Percentiles rank a stretch among this genome's conserved stretches.
phyloP scores from a whole-genome alignment of 306 rosid species.

The Dryas alaskensis region DNA sequence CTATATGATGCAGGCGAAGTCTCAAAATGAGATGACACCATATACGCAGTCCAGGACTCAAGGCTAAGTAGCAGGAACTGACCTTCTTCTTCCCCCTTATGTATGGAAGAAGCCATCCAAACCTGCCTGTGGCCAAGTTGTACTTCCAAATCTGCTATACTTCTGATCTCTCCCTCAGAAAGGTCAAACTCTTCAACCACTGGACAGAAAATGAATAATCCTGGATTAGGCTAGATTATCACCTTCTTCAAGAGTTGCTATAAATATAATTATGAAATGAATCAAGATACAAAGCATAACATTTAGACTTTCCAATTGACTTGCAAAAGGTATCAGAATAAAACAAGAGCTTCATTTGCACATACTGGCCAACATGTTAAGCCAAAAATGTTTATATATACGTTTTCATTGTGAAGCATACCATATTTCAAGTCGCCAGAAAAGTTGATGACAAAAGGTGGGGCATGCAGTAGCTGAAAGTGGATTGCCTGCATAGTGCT shows the following conservation, averaged over 20 bases:
- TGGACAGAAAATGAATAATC: conserved; percentile 26
- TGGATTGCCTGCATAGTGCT: conserved; percentile 74
- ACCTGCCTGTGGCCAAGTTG: conserved; percentile 58
- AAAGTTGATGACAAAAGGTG: conserved; percentile 65
- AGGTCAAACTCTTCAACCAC: conserved; percentile 61
- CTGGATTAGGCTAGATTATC: conserved; percentile 18
- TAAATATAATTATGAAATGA: neutral
- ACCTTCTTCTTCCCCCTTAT: conserved; percentile 93
- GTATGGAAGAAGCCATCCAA: conserved; percentile 98
- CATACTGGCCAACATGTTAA: conserved; percentile 14
- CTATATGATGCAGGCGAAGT: neutral
- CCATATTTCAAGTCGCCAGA: conserved; percentile 88
- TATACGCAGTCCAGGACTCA: conserved; percentile 10
- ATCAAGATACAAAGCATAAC: conserved; percentile 5
- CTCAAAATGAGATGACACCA: conserved; percentile 2
- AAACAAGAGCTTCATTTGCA: neutral
- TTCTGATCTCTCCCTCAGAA: conserved; percentile 40
- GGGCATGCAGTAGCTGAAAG: conserved; percentile 83
- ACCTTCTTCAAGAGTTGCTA: conserved; percentile 20
- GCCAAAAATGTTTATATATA: conserved; percentile 6
- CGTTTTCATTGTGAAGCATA: conserved; percentile 30
- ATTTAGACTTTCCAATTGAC: conserved; percentile 11
- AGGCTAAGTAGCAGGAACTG: conserved; percentile 32
- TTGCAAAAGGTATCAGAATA: neutral
- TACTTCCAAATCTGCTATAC: conserved; percentile 46